A percentile compares a stretch with the other conserved stretches of the same genome.
phyloP scores from a whole-genome alignment of 805 yeast genomes.

The Tetrapisispora nanseiensis region DNA sequence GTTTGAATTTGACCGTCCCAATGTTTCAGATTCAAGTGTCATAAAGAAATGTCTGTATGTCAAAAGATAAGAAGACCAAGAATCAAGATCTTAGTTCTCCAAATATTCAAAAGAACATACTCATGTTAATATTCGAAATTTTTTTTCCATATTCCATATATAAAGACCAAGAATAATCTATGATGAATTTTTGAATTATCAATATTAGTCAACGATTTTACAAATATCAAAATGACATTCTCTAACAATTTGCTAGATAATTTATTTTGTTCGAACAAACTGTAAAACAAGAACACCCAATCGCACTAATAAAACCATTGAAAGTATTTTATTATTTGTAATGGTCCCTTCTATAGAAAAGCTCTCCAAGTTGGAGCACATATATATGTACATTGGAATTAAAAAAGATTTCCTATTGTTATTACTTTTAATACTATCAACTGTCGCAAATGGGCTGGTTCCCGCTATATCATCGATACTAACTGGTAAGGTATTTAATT shows the following conservation, averaged over 20 bases:
- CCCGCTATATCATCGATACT: slow-evolving; percentile 56
- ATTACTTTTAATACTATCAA: slow-evolving; percentile 28
- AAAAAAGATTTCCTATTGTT: slow-evolving; percentile 20
- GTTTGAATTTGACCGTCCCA: too few species aligned
- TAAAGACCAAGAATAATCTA: background rate
- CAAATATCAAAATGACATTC: too few species aligned
- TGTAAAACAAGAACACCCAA: too few species aligned
- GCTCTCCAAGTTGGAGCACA: slow-evolving; percentile 2
- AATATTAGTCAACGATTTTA: too few species aligned
- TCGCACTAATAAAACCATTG: too few species aligned
- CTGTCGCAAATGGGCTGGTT: slow-evolving; percentile 43
- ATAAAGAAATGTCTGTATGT: too few species aligned
- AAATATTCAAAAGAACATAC: background rate
- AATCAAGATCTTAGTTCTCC: too few species aligned
- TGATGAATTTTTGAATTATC: too few species aligned
- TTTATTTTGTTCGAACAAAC: too few species aligned
- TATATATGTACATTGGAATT: slow-evolving; percentile 17
- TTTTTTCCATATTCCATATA: background rate
- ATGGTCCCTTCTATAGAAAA: background rate
- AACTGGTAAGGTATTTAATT: slow-evolving; percentile 53
- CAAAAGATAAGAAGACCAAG: background rate
- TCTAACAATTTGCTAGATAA: too few species aligned
- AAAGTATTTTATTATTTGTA: too few species aligned
- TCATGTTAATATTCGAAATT: too few species aligned
- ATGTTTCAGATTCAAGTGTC: background rate